Evolutionary conservation across 2,329 filamentous ascomycete species (phyloP), one percentile per base, ranked within the genome.

Genomic region (Ascochyta koolunga): DNA sequence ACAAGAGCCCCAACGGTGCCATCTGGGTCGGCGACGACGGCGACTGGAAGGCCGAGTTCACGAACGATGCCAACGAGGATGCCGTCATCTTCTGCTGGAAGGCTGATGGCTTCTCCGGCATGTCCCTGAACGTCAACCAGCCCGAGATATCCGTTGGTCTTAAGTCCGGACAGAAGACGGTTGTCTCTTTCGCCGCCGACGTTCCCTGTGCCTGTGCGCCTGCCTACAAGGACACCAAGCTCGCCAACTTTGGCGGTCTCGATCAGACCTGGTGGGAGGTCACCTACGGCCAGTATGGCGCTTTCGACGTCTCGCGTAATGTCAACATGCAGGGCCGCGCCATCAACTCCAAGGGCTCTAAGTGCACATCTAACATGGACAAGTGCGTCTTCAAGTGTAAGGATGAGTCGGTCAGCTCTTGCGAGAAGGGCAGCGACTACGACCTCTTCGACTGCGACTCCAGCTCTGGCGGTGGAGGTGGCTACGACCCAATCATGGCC

Each of bases 251-350:
- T 50, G 78, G 78, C 32, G 77, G 77, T 63, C 61, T 79, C 42
- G 60, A 65, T 59, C 74, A 80, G 59, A 79, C 78, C 27, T 79
- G 78, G 76, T 75, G 71, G 47, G 78, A 80, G 69, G 76, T 73
- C 50, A 79, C 71, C 50, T 77, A 75, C 32, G 74, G 73, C 38
- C n/a, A 51, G 9, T 36, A 21, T 39, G 77, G 76, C 57, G 74
- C 72, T 33, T 74, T 78, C 51, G 75, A 80, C 59, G 69, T 80
- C 47, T 78, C 75, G 33, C 73, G 77, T 31, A 71, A 78, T 57
- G 71, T 79, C 66, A 77, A 78, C 68, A 80, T 78, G 77, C 59
- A 62, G 42, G 79, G 79, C 31, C 67, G 72, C 60, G 54, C 33
- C 42, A 78, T 80, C 69, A 65, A 61, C 45, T 68, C 74, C 50